Base-by-base conservation (phyloP, 139 green algal species). In the Tetraselmis chui region DNA sequence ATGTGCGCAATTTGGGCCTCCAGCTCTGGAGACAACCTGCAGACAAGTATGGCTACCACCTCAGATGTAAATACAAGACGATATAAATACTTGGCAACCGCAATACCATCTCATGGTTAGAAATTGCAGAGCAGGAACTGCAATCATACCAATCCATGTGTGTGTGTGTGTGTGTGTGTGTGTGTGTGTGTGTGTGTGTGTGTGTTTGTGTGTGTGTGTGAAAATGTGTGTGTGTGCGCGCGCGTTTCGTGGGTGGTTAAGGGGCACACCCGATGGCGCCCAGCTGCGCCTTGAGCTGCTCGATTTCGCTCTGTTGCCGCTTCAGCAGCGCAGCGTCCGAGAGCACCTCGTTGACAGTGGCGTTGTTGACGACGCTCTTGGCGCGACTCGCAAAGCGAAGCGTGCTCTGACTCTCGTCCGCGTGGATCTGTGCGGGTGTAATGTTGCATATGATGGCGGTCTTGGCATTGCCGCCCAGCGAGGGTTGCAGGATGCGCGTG, bases 391-490 rank as follows among this genome's bases (percentile, higher is more conserved):
- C 95, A 91, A 98, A 98, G 75, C 92, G 91, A 84, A 99, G 92
- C 32, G 96, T 99, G 87, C 88, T 94, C 87, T 95, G 91, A 32
- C 90, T 96, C 87, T 99, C 96, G 77, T 99, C 96, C 28, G 31
- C 78, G 29, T 91, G 86, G 31, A 94, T 75, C 0, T 78, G 27
- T 0, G 95, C 93, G 1, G 96, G 96, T 1, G 96, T 98, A 83
- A 98, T 92, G 83, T 92, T 94, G 84, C 92, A 97, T 81, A 99
- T 97, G 88, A 99, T 97, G 77, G 93, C 93, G 0, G 96, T 99
- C 86, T 97, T 97, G 30, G 96, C 91, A 83, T 99, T 99, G 76
- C 96, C 96, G 32, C 96, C 96, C 80, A 99, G 91, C 0, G 93
- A 95, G 0, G 95, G 93, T 90, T 98, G 96, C 79, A 97, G 88